phyloP scores from a whole-genome alignment of 192 early-diverging fungal species.

The Gryganskiella cystojenkinii region DNA sequence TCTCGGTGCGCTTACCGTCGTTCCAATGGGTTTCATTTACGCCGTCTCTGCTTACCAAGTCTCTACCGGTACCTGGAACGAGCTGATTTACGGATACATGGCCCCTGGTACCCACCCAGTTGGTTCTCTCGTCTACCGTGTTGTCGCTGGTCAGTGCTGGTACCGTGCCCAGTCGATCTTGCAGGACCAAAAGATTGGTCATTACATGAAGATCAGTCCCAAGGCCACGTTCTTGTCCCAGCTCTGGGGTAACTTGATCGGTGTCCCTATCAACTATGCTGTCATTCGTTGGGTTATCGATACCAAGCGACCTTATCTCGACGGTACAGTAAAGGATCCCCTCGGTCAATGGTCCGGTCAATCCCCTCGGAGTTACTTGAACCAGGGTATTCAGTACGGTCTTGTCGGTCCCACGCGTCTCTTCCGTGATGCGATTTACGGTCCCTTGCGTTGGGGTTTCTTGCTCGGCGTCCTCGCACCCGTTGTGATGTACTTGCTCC shows the following conservation, averaged over 20 bases:
- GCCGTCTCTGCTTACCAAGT: conserved; percentile 56
- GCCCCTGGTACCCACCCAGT: conserved; percentile 54
- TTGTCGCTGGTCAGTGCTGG: conserved; percentile 57
- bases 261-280: conserved; percentile 54
- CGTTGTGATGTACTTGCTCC: conserved; percentile 49
- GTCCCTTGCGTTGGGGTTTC: conserved; percentile 58
- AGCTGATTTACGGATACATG: conserved; percentile 56
- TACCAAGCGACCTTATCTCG: conserved; percentile 56
- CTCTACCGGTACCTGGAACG: conserved; percentile 54
- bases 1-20: conserved; percentile 49
- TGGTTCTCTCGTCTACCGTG: conserved; percentile 47
- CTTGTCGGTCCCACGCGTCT: conserved; percentile 49
- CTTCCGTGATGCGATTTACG: conserved; percentile 47
- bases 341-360: conserved; percentile 57
- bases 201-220: conserved; percentile 54
- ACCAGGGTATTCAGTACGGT: conserved; percentile 55
- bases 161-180: conserved; percentile 57
- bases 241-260: conserved; percentile 57
- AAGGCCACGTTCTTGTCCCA: conserved; percentile 50
- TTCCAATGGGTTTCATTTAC: conserved; percentile 58
- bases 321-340: conserved; percentile 52
- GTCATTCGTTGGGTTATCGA: conserved; percentile 56
- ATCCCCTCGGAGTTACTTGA: conserved; percentile 37
- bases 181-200: conserved; percentile 50
- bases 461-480: conserved; percentile 49